These are phyloP conservation scores for Galerina sulciceps DNA, from an alignment of 768 basidiomycete species.

Conservation along the genomic window DNA sequence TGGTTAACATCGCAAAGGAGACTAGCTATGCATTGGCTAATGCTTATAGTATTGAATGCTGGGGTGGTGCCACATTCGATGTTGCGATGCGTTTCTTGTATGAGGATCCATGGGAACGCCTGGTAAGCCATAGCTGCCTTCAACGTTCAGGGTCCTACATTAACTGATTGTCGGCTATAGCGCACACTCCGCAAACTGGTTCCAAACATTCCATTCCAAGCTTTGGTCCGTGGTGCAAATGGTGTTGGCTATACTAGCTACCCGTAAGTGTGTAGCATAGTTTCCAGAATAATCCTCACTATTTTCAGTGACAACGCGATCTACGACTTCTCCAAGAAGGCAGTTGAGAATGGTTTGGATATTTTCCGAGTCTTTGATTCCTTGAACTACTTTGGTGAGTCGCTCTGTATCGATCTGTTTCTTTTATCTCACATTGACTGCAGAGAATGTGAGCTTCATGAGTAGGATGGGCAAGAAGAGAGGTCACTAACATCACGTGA, in stretches of 20 bases:
- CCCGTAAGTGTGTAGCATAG: slow-evolving; percentile 62
- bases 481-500: slow-evolving; percentile 3
- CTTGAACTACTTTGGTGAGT: slow-evolving; percentile 94
- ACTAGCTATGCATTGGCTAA: slow-evolving; percentile 94
- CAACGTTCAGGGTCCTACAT: not conserved
- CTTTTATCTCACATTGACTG: slow-evolving; percentile 3
- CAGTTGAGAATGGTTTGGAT: slow-evolving; percentile 99
- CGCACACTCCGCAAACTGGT: slow-evolving; percentile 93
- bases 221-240: slow-evolving; percentile 97
- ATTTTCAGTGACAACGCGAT: slow-evolving; percentile 88
- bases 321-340: slow-evolving; percentile 99
- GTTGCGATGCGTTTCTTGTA: slow-evolving; percentile 99
- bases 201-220: slow-evolving; percentile 98
- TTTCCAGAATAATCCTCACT: slow-evolving; percentile 11
- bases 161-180: slow-evolving; percentile 36
- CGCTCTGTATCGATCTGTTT: not conserved
- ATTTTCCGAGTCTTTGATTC: slow-evolving; percentile 99
- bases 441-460: slow-evolving; percentile 67
- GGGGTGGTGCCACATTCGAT: slow-evolving; percentile 99
- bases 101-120: slow-evolving; percentile 98
- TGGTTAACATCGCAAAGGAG: slow-evolving; percentile 98
- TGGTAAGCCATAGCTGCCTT: slow-evolving; percentile 52
- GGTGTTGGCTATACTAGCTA: slow-evolving; percentile 99
- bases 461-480: not conserved
- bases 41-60: slow-evolving; percentile 96